Evolutionary conservation across 1,139 yeast species (phyloP).

Genomic region (Yamadazyma atmosphaerica): DNA sequence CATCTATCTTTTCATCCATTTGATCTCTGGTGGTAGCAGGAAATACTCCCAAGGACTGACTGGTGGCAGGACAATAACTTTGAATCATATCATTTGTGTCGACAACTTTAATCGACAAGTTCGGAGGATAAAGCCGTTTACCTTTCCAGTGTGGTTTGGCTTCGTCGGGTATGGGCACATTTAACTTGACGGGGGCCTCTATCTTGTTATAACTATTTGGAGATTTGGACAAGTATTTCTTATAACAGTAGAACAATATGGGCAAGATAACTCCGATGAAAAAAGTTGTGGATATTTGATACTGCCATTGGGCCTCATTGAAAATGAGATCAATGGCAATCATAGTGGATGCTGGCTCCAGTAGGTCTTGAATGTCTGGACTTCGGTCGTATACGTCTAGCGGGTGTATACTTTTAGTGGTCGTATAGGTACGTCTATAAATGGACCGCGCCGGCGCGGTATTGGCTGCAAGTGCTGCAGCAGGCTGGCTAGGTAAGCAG

Average conservation of each 20-base stretch:
- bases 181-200: constrained; percentile 51
- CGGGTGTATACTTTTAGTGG: too few relatives aligned
- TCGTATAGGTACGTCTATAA: too few relatives aligned
- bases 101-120: constrained; percentile 48
- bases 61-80: constrained; percentile 94
- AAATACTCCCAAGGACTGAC: constrained; percentile 78
- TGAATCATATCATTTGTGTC: constrained; percentile 70
- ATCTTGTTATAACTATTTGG: constrained; percentile 46
- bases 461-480: too few relatives aligned
- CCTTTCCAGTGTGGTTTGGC: constrained; percentile 95
- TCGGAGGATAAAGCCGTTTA: constrained; percentile 62
- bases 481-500: too few relatives aligned
- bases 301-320: constrained; percentile 48
- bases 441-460: too few relatives aligned
- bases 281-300: constrained; percentile 49
- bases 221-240: constrained; percentile 36
- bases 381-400: too few relatives aligned
- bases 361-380: neutral
- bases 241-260: constrained; percentile 36
- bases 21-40: constrained; percentile 62
- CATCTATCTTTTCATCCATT: constrained; percentile 61
- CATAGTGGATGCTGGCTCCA: constrained; percentile 21
- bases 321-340: constrained; percentile 47
- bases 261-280: constrained; percentile 44
- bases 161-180: constrained; percentile 70